These are phyloP conservation scores for Rhizoclosmatium sp. DNA, from an alignment of 192 early-diverging fungal genomes.

Conservation along the genomic window DNA sequence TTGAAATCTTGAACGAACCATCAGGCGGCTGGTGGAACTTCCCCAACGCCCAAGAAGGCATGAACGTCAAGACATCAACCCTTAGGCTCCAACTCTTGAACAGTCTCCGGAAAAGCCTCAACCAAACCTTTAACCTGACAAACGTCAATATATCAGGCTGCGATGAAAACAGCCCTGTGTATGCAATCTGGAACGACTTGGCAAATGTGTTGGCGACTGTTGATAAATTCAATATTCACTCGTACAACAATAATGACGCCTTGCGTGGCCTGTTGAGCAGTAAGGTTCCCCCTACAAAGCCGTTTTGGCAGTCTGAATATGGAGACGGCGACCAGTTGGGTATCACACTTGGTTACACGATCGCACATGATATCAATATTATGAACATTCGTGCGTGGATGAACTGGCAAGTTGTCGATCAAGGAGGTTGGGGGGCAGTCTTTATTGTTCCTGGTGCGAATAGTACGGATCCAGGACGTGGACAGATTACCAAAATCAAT, in stretches of 20 bases:
- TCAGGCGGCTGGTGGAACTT: slow-evolving; percentile 25
- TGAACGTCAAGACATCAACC: not conserved
- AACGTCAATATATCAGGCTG: slow-evolving; percentile 13
- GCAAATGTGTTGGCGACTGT: not conserved
- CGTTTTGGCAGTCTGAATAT: slow-evolving; percentile 39
- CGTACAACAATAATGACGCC: slow-evolving; percentile 10
- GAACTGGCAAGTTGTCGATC: slow-evolving; percentile 35
- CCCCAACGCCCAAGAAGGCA: slow-evolving; percentile 33
- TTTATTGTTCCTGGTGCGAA: not conserved
- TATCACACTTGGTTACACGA: slow-evolving; percentile 12
- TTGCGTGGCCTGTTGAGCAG: not conserved
- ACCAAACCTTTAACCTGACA: not conserved
- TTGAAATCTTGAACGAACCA: slow-evolving; percentile 34
- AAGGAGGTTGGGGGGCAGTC: not conserved
- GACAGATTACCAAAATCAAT: slow-evolving; percentile 3
- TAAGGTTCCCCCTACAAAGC: not conserved
- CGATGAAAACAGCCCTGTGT: slow-evolving; percentile 28
- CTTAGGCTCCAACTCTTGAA: slow-evolving; percentile 16
- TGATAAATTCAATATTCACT: slow-evolving; percentile 39
- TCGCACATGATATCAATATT: slow-evolving; percentile 26
- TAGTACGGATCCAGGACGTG: not conserved
- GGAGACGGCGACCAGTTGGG: slow-evolving; percentile 30
- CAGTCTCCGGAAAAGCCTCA: slow-evolving; percentile 10
- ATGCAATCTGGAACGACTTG: not conserved
- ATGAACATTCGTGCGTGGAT: slow-evolving; percentile 30